Evolutionary conservation across 2,329 filamentous ascomycete species (phyloP), one percentile per base, ranked within the genome.

Genomic region (Cordyceps farinosa): DNA sequence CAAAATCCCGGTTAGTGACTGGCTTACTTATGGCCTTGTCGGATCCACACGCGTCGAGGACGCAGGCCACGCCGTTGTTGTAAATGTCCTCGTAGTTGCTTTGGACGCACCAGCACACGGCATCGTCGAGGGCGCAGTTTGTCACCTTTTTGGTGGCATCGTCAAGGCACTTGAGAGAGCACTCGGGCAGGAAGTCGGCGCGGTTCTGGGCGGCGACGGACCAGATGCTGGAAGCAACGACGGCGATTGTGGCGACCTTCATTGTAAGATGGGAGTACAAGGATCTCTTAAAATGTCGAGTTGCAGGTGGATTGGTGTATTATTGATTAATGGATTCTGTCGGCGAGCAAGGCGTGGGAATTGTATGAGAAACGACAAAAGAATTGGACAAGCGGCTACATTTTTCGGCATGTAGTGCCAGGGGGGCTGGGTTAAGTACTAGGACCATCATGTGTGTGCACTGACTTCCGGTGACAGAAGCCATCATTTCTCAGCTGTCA

Each of bases 11-110:
- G n/a, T 10, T 58, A 42, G 13, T 27, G n/a, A 8, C 9, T 34
- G 51, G 68, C 71, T 50, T 68, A 73, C 72, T 66, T 29, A 72
- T n/a, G 40, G 71, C 66, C 27, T 64, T 65, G 34, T 69, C 66
- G 11, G 66, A 45, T 54, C 71, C 70, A 54, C 71, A 74, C 22
- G 66, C 69, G 11, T 65, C 55, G 42, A 75, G 64, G 4, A 75
- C 69, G 52, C 72, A 75, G 54, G 64, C 29, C 30, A 69, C 68
- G 29, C 65, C 71, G 32, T 67, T 60, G 50, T 65, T 61, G 65
- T 69, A 69, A 61, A 74, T 72, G 58, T 65, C 66, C 54, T 70
- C 68, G 64, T 74, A 69, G 65, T 71, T 72, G 9, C 64, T 64
- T 52, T 70, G 62, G 44, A 67, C 64, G 55, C 74, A 75, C 54